Percentiles rank a stretch among this genome's conserved stretches.
These are phyloP conservation scores for Cicer cuneatum DNA, from an alignment of 306 rosid genomes.

Conservation along the genomic window DNA sequence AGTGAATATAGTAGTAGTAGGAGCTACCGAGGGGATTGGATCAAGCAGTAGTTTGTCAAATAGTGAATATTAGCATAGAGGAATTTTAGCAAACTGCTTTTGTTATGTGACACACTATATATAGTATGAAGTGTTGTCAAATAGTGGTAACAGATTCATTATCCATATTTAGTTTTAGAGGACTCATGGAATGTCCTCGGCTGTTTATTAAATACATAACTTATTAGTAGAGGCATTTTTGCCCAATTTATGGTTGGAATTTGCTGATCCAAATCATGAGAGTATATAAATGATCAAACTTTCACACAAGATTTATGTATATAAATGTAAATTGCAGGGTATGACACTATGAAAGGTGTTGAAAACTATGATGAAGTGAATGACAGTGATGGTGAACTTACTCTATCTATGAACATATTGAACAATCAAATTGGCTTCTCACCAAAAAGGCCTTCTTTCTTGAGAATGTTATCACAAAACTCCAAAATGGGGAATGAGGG, in stretches of 20 bases:
- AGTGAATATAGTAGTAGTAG: neutral
- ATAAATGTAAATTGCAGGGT: conserved; percentile 54
- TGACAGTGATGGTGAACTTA: conserved; percentile 50
- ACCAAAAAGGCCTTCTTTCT: conserved; percentile 54
- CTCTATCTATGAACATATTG: conserved; percentile 60
- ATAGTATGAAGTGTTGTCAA: too few relatives aligned
- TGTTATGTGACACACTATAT: too few relatives aligned
- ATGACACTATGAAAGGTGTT: conserved; percentile 51
- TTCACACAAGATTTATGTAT: neutral
- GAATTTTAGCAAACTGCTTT: too few relatives aligned
- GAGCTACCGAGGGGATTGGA: too few relatives aligned
- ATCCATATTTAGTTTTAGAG: too few relatives aligned
- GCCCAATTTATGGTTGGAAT: conserved; percentile 3
- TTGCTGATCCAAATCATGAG: neutral
- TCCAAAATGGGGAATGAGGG: conserved; percentile 43
- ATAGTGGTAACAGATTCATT: too few relatives aligned
- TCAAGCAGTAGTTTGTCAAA: too few relatives aligned
- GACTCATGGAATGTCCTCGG: neutral
- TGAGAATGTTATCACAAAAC: conserved; percentile 42
- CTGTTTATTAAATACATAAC: neutral
- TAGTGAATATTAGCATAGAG: too few relatives aligned
- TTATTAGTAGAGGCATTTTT: neutral
- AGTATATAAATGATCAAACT: neutral
- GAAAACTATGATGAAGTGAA: conserved; percentile 52
- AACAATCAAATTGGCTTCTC: conserved; percentile 67